Conservation (phyloP, 2,329 filamentous ascomycete species). For the Diaporthe citriasiana region DNA sequence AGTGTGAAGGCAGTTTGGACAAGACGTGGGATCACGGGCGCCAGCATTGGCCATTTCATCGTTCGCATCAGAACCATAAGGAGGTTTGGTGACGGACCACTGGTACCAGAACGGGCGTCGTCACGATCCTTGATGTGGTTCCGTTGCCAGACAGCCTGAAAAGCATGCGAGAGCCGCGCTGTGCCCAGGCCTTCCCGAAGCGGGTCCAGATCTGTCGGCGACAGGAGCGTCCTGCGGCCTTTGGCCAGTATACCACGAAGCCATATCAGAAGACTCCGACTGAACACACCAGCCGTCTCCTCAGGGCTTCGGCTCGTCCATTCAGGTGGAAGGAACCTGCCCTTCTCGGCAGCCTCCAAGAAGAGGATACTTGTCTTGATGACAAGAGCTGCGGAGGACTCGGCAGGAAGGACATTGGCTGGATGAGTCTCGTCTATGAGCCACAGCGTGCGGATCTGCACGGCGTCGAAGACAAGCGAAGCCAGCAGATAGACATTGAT, state of each 20-base stretch:
- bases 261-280: slow-evolving; percentile 53
- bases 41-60: slow-evolving; percentile 44
- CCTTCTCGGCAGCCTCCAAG: not conserved
- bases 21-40: slow-evolving; percentile 49
- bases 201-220: slow-evolving; percentile 52
- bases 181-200: slow-evolving; percentile 42
- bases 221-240: slow-evolving; percentile 54
- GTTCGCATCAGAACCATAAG: slow-evolving; percentile 42
- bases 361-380: not conserved
- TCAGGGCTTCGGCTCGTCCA: slow-evolving; percentile 50
- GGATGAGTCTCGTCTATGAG: slow-evolving; percentile 50
- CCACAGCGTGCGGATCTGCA: slow-evolving; percentile 60
- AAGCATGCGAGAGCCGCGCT: slow-evolving; percentile 1
- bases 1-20: slow-evolving; percentile 50
- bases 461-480: slow-evolving; percentile 60
- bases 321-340: not conserved
- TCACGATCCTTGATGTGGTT: not conserved
- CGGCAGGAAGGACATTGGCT: slow-evolving; percentile 48
- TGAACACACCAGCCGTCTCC: slow-evolving; percentile 53
- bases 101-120: not conserved
- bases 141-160: not conserved
- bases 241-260: slow-evolving; percentile 52
- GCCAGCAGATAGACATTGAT: slow-evolving; percentile 61
- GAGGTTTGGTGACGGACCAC: slow-evolving; percentile 34
- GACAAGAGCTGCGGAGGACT: not conserved